Evolutionary conservation across 305 asterid species (phyloP).

Genomic region (Withania somnifera): DNA sequence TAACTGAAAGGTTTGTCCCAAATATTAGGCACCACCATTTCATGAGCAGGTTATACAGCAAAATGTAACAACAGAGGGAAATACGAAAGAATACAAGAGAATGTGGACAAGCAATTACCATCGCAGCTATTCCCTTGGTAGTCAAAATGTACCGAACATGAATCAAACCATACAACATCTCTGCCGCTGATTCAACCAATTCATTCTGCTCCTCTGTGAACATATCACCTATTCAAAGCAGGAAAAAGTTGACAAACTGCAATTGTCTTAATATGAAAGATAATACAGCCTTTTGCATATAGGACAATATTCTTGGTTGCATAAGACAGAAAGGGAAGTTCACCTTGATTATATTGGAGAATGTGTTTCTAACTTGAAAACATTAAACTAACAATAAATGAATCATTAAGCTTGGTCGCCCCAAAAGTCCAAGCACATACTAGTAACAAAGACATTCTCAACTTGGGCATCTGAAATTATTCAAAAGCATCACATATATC

Average conservation of each 20-base stretch:
- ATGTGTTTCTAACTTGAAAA: neutral
- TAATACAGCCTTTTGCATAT: neutral
- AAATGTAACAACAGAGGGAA: neutral
- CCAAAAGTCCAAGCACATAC: neutral
- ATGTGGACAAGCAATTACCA: constrained; percentile 39
- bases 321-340: neutral
- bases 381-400: neutral
- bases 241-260: neutral
- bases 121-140: constrained; percentile 88
- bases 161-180: constrained; percentile 87
- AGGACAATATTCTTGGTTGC: neutral
- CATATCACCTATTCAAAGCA: constrained; percentile 7
- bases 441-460: neutral
- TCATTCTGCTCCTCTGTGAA: constrained; percentile 83
- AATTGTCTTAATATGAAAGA: neutral
- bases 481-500: neutral
- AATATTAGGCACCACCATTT: neutral
- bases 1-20: constrained; percentile 32
- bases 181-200: constrained; percentile 90
- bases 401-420: neutral
- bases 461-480: neutral
- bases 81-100: neutral
- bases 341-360: neutral
- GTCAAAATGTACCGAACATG: constrained; percentile 85
- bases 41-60: neutral